phyloP scores from a whole-genome alignment of 1,139 yeast genomes.

The Yamadazyma diospyri region DNA sequence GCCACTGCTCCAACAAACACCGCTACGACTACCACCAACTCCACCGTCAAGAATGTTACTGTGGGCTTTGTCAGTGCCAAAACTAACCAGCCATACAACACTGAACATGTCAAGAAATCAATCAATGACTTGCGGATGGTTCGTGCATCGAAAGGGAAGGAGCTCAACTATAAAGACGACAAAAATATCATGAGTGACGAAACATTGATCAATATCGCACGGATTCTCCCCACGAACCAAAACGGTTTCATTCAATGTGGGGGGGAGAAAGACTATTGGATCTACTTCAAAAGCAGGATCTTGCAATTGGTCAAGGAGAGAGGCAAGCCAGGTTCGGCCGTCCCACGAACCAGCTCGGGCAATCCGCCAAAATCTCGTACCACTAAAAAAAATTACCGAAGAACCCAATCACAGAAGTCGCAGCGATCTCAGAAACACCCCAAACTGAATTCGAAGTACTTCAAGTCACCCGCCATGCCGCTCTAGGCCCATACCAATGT shows the following conservation, averaged over 20 bases:
- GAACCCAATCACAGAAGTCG: neutral
- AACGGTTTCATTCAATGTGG: constrained; percentile 45
- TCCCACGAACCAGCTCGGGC: neutral
- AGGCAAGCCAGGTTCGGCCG: neutral
- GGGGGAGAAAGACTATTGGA: constrained; percentile 45
- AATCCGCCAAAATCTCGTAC: neutral
- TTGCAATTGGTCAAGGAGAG: constrained; percentile 33
- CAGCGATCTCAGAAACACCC: neutral
- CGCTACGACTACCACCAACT: neutral
- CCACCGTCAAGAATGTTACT: neutral
- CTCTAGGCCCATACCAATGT: too few species aligned
- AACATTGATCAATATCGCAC: constrained; percentile 54
- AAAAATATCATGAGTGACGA: constrained; percentile 46
- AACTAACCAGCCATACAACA: constrained; percentile 16
- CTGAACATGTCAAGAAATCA: constrained; percentile 28
- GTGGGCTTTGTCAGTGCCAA: constrained; percentile 16
- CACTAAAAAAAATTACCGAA: neutral
- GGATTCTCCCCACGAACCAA: constrained; percentile 50
- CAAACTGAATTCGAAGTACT: neutral
- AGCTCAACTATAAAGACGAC: constrained; percentile 34
- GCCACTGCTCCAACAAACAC: constrained; percentile 8
- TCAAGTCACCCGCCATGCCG: constrained; percentile 1
- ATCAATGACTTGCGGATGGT: constrained; percentile 43
- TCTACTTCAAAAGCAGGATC: constrained; percentile 43
- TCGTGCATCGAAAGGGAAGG: constrained; percentile 43